phyloP scores from a whole-genome alignment of 305 asterid species.

The Ajuga reptans region DNA sequence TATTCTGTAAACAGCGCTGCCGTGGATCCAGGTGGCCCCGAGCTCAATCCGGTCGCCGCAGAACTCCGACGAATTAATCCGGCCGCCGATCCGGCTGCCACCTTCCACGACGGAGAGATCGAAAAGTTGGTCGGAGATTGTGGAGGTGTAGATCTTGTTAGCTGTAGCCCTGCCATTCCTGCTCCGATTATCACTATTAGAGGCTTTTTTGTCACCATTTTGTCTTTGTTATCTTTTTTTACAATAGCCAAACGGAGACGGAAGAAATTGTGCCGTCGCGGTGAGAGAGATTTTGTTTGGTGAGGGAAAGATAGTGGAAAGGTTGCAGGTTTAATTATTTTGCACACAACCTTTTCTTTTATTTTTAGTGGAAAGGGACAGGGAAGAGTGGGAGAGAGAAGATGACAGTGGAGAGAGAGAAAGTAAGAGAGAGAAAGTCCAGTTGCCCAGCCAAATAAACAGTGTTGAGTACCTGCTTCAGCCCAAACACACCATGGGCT shows the following conservation, averaged over 20 bases:
- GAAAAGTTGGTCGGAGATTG: slow-evolving; percentile 29
- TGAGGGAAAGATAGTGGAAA: no score
- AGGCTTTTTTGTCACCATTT: slow-evolving; percentile 61
- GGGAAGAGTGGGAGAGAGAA: no score
- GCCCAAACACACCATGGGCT: no score
- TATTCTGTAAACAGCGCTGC: slow-evolving; percentile 62
- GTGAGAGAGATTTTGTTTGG: no score
- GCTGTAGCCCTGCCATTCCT: slow-evolving; percentile 97
- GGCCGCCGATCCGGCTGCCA: slow-evolving; percentile 67
- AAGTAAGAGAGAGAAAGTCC: no score
- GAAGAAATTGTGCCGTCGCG: no score
- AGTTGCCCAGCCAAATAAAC: no score
- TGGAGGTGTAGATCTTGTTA: slow-evolving; percentile 46
- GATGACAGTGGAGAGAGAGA: no score
- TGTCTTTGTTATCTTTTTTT: not conserved
- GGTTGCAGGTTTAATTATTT: no score
- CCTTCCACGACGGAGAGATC: slow-evolving; percentile 47
- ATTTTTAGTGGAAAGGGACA: no score
- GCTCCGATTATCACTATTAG: slow-evolving; percentile 80
- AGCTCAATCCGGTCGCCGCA: slow-evolving; percentile 69
- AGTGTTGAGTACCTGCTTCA: no score
- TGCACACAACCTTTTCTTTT: no score
- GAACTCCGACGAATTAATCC: slow-evolving; percentile 57
- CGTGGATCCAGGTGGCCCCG: slow-evolving; percentile 96
- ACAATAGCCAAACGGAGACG: not conserved